phyloP scores from a whole-genome alignment of 202 grass and related monocot species.

The Cymbopogon flexuosus region DNA sequence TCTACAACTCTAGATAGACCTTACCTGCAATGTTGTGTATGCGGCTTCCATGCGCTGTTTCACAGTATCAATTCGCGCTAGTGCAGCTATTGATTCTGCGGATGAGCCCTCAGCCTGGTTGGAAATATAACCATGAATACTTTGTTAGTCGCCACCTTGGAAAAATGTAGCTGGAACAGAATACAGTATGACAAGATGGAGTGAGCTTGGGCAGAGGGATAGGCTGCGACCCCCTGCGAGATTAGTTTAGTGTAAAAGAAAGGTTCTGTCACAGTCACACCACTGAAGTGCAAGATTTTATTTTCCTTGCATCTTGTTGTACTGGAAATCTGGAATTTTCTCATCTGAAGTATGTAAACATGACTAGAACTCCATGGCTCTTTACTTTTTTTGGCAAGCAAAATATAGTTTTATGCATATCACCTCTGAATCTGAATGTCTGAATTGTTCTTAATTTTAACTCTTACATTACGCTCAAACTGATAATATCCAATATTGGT shows the following conservation, averaged over 20 bases:
- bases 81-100: slow-evolving; percentile 86
- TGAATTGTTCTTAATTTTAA: neutral
- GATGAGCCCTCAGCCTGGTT: slow-evolving; percentile 91
- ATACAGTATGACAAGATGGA: neutral
- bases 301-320: neutral
- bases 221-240: neutral
- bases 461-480: neutral
- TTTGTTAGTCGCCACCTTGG: slow-evolving; percentile 7
- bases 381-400: neutral
- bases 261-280: neutral
- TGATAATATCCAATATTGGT: neutral
- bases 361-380: neutral
- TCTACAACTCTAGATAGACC: neutral
- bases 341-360: neutral
- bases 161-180: neutral
- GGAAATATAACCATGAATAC: slow-evolving; percentile 17
- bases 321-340: neutral
- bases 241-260: neutral
- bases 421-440: neutral
- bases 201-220: neutral
- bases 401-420: neutral
- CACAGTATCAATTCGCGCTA: slow-evolving; percentile 85
- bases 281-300: neutral
- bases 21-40: slow-evolving; percentile 88
- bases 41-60: slow-evolving; percentile 96